Evolutionary conservation across 805 yeast species (phyloP), one percentile per base, ranked within the genome.

Genomic region (Yarrowia sp.): DNA sequence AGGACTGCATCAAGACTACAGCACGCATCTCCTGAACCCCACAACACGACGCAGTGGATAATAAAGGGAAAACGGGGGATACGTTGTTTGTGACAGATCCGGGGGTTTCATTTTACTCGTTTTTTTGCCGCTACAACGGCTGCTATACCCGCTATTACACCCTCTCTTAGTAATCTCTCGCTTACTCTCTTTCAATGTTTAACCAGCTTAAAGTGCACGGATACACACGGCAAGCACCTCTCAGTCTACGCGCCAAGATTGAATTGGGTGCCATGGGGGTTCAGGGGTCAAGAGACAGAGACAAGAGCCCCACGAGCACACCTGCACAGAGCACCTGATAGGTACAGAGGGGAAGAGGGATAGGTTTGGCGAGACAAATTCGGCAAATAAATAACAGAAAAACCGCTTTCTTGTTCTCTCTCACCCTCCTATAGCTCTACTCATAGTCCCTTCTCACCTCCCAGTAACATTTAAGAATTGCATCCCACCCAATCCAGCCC

Each of bases 21-120:
- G 48, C 40, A 56, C 63, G 63, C 63, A 56, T 56, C 46, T 41
- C 46, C 63, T 56, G 63, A 42, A 56, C 63, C 63, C 63, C 63
- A 56, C 63, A 56, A 42, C 63, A 41, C 61, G 46, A 12, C 3
- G 16, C 10, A 40, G 14, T 9, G 5, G 14, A 53, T 53, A 53
- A 53, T 53, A 53, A 53, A 53, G 43, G 43, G 58, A 26, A 26
- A 26, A 26, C 32, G 32, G 32, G 32, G 32, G 0, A 5, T 26
- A 5, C 32, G 32, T 3, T 5, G 32, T 26, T 26, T 26, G 32
- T 26, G 32, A 26, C 32, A 26, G 32, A 26, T 26, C 7, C 32
- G 32, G 32, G 7, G 7, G 2, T 3, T 26, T 26, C 32, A 5
- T 26, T 26, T 26, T 26, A 26, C 7, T 26, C 7, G 32, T 26